phyloP scores from a whole-genome alignment of 805 yeast genomes.

The Blastobotrys peoriensis region DNA sequence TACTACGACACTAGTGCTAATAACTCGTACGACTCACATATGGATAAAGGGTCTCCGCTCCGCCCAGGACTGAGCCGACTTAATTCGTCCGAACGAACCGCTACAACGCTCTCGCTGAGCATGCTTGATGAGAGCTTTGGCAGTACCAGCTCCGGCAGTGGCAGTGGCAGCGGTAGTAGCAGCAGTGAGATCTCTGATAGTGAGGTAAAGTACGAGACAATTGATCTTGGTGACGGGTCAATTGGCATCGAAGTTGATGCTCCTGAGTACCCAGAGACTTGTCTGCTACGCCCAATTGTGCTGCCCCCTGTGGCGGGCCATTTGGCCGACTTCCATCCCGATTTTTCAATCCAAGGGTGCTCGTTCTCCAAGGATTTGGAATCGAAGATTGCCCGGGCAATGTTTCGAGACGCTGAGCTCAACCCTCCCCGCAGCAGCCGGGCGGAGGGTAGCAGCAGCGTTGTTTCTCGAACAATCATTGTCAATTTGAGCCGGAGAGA shows the following conservation, averaged over 20 bases:
- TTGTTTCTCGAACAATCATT: constrained; percentile 10
- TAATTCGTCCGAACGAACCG: constrained; percentile 13
- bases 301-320: constrained; percentile 23
- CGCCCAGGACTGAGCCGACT: constrained; percentile 11
- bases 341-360: constrained; percentile 21
- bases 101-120: constrained; percentile 5
- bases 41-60: neutral
- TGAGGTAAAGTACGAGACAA: neutral
- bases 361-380: constrained; percentile 19
- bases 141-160: neutral
- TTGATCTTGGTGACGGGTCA: neutral
- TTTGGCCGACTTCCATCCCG: constrained; percentile 23
- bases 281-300: constrained; percentile 3
- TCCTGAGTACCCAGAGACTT: neutral
- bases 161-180: neutral
- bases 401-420: constrained; percentile 18
- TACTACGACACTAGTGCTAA: constrained; percentile 3
- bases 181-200: neutral
- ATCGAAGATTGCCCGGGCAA: constrained; percentile 18
- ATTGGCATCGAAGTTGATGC: neutral
- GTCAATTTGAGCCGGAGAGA: constrained; percentile 15
- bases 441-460: constrained; percentile 2
- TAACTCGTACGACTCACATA: neutral
- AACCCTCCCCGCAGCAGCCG: neutral
- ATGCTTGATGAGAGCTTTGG: neutral